Percentiles rank a stretch among this genome's conserved stretches.
These are phyloP conservation scores for Scedosporium boydii DNA, from an alignment of 2,329 filamentous ascomycete genomes.

Conservation along the genomic window DNA sequence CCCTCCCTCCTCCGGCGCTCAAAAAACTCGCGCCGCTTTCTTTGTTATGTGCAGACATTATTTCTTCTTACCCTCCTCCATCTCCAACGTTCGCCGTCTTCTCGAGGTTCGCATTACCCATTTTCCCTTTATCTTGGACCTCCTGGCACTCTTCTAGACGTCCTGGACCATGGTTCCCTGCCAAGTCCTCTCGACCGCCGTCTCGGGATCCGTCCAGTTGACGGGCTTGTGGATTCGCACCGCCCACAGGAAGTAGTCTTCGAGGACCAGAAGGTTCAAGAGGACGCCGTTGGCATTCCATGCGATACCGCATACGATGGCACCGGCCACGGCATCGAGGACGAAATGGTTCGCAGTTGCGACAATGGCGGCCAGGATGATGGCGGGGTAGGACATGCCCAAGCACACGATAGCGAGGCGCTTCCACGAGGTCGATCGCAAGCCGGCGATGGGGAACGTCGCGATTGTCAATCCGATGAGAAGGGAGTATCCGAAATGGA, in stretches of 20 bases:
- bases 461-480: conserved; percentile 62
- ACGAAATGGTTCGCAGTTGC: conserved; percentile 67
- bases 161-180: conserved; percentile 15
- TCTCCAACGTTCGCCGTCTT: no score
- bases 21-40: no score
- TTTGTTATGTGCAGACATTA: no score
- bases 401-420: conserved; percentile 33
- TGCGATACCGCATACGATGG: conserved; percentile 52
- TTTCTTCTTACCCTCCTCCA: no score
- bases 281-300: conserved; percentile 48
- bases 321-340: conserved; percentile 61
- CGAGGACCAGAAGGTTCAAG: conserved; percentile 53
- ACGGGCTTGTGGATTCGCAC: conserved; percentile 57
- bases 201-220: conserved; percentile 27
- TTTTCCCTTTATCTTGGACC: background rate
- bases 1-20: no score
- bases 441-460: conserved; percentile 50
- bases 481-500: conserved; percentile 68
- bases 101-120: background rate
- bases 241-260: conserved; percentile 58
- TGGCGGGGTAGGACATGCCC: conserved; percentile 54
- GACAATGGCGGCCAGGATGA: conserved; percentile 59
- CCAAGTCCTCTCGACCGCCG: conserved; percentile 23
- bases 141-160: conserved; percentile 5
- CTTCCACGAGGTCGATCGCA: conserved; percentile 40